phyloP scores from a whole-genome alignment of 1,139 yeast species.

The Hyphopichia wangnamkhiaoensis region DNA sequence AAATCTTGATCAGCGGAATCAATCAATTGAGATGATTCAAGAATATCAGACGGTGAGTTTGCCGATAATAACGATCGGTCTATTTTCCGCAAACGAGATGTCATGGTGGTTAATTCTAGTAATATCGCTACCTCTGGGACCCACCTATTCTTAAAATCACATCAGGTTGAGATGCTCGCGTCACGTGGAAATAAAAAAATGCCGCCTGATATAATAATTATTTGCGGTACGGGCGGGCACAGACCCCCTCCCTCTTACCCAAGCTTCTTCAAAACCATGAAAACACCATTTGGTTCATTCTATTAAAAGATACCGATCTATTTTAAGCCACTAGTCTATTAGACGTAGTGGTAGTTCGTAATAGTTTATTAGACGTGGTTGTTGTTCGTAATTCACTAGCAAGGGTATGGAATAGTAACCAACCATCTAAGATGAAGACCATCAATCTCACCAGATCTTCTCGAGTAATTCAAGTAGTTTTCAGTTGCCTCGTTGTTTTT shows the following conservation, averaged over 20 bases:
- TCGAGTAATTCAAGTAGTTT: background rate
- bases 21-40: conserved; percentile 7
- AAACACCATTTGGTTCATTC: no score
- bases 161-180: no score
- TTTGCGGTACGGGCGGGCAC: no score
- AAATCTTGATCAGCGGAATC: conserved; percentile 24
- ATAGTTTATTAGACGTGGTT: no score
- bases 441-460: background rate
- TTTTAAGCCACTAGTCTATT: no score
- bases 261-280: no score
- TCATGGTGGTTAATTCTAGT: conserved; percentile 6
- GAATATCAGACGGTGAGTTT: conserved; percentile 8
- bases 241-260: no score
- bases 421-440: background rate
- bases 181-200: background rate
- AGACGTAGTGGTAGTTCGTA: no score
- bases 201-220: no score
- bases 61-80: conserved; percentile 13
- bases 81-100: conserved; percentile 13
- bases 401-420: background rate
- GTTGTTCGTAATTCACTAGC: no score
- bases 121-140: no score
- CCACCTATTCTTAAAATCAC: conserved; percentile 1
- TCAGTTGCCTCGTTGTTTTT: background rate
- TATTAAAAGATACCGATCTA: no score